Percentiles rank a stretch among this genome's conserved stretches.
These are phyloP conservation scores for Purshia tridentata DNA, from an alignment of 306 rosid species.

Conservation along the genomic window DNA sequence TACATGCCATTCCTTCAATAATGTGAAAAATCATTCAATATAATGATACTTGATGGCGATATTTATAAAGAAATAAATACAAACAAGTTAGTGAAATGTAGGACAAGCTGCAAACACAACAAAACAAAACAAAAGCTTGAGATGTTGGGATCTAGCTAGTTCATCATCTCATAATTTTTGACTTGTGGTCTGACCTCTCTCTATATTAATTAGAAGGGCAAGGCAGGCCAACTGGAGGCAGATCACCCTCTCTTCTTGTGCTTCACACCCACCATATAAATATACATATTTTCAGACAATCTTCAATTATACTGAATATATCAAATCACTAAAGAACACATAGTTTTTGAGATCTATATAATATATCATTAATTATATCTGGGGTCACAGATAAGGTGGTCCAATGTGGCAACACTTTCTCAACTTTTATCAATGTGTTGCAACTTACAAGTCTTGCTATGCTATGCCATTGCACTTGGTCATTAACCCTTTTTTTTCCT, in stretches of 20 bases:
- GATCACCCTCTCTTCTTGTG: constrained; percentile 26
- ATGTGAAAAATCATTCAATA: not conserved
- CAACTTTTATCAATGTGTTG: not conserved
- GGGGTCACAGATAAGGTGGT: not conserved
- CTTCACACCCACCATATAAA: constrained; percentile 19
- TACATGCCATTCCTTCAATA: constrained; percentile 7
- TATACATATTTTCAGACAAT: constrained; percentile 9
- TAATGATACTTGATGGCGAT: constrained; percentile 2
- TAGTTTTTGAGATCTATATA: constrained; percentile 6
- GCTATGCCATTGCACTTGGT: constrained; percentile 28
- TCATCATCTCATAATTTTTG: constrained; percentile 18
- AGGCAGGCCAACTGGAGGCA: constrained; percentile 10
- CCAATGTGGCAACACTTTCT: not conserved
- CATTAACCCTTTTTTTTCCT: constrained; percentile 6
- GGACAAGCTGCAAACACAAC: constrained; percentile 9
- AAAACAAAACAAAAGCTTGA: not conserved
- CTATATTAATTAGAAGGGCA: not conserved
- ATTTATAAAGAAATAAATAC: constrained; percentile 16
- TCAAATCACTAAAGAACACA: not conserved
- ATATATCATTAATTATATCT: not conserved
- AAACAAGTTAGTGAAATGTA: not conserved
- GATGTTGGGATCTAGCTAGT: constrained; percentile 14
- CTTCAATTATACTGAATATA: constrained; percentile 7
- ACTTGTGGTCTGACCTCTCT: constrained; percentile 16
- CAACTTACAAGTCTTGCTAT: not conserved